Evolutionary conservation across 345 rosid genomes (phyloP).

Genomic region (Boechera divaricarpa): DNA sequence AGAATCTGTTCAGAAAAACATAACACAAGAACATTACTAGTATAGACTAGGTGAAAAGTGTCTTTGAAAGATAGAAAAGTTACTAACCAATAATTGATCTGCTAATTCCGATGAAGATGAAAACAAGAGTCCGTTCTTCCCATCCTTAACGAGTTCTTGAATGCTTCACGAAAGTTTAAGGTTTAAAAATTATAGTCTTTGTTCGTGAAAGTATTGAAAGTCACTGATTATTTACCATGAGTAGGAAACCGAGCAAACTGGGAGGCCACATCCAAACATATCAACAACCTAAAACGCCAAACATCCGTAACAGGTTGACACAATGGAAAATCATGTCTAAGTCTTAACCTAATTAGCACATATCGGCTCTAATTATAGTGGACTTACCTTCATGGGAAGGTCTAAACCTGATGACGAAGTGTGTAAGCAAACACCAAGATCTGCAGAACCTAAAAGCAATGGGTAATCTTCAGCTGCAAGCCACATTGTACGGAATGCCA

Average conservation of each 20-base stretch:
- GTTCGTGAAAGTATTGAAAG: slow-evolving; percentile 11
- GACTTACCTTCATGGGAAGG: slow-evolving; percentile 91
- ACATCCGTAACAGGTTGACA: background rate
- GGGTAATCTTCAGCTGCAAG: slow-evolving; percentile 96
- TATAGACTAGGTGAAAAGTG: background rate
- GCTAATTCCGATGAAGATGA: slow-evolving; percentile 96
- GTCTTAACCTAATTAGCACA: slow-evolving; percentile 8
- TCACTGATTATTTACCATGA: slow-evolving; percentile 65
- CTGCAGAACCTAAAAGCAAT: slow-evolving; percentile 90
- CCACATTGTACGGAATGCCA: slow-evolving; percentile 98
- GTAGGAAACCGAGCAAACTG: slow-evolving; percentile 95
- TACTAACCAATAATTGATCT: slow-evolving; percentile 75
- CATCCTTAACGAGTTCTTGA: slow-evolving; percentile 79
- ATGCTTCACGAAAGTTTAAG: slow-evolving; percentile 58
- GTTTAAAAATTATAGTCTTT: background rate
- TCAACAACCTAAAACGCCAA: slow-evolving; percentile 76
- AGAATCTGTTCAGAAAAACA: slow-evolving; percentile 59
- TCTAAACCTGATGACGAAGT: slow-evolving; percentile 97
- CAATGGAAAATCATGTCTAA: background rate
- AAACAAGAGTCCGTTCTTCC: slow-evolving; percentile 86
- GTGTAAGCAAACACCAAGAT: slow-evolving; percentile 95
- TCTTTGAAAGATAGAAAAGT: slow-evolving; percentile 1
- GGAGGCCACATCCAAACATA: slow-evolving; percentile 98
- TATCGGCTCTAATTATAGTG: slow-evolving; percentile 18
- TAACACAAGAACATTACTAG: slow-evolving; percentile 7